Percentiles rank a stretch among this genome's conserved stretches.
phyloP scores from a whole-genome alignment of 2,329 filamentous ascomycete genomes.

The Diaporthe caulivora region DNA sequence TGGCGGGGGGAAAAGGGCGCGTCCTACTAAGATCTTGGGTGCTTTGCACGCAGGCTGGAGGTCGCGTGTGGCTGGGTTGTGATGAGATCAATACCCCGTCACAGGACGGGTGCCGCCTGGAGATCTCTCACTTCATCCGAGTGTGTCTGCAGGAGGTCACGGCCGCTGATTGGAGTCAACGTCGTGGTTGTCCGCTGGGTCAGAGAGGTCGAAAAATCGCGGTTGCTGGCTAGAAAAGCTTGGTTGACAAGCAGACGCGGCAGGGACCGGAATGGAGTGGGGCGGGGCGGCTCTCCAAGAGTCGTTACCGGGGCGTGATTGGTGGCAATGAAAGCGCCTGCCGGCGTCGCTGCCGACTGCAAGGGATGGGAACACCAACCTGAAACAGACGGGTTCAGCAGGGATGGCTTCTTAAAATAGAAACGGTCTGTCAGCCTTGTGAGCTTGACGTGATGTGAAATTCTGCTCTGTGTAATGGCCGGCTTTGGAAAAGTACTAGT shows the following conservation, averaged over 20 bases:
- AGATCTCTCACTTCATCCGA: constrained; percentile 38
- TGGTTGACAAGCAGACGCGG: constrained; percentile 6
- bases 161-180: constrained; percentile 20
- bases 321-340: constrained; percentile 8
- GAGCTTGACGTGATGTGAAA: background rate
- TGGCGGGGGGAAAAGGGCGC: background rate
- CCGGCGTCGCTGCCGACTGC: constrained; percentile 16
- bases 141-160: background rate
- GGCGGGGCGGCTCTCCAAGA: background rate
- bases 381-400: constrained; percentile 28
- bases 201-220: background rate
- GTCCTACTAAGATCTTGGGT: constrained; percentile 23
- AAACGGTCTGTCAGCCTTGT: constrained; percentile 33
- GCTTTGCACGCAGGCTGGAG: background rate
- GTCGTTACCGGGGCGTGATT: background rate
- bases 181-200: constrained; percentile 25
- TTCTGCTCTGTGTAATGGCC: background rate
- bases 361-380: constrained; percentile 18
- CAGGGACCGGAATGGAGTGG: constrained; percentile 4
- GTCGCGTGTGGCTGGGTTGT: background rate
- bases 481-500: background rate
- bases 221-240: constrained; percentile 16
- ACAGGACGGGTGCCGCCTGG: constrained; percentile 36
- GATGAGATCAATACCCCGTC: constrained; percentile 30
- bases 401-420: constrained; percentile 31